Conservation (phyloP, 1,139 yeast genomes). For the Lodderomyces orthopsilosis region DNA sequence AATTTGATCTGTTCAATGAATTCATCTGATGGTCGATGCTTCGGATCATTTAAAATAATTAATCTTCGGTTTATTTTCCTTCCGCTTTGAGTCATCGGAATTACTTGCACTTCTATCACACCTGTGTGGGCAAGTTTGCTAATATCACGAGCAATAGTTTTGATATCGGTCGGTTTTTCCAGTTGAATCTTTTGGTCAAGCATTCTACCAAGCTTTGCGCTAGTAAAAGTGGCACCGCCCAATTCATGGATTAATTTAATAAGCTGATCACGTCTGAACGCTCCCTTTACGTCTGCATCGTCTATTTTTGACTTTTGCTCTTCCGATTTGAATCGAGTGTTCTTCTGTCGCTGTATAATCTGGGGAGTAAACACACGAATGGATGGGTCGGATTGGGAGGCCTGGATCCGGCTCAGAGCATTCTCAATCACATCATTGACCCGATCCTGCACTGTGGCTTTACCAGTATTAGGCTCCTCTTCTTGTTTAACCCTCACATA, state of each 20-base stretch:
- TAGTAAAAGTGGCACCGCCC: conserved; percentile 44
- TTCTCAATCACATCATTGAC: not conserved
- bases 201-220: conserved; percentile 30
- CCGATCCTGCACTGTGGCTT: not conserved
- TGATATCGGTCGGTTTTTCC: conserved; percentile 43
- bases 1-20: conserved; percentile 23
- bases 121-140: conserved; percentile 22
- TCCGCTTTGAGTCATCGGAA: conserved; percentile 29
- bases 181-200: conserved; percentile 36
- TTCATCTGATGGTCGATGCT: conserved; percentile 26
- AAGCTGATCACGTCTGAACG: conserved; percentile 33
- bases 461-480: conserved; percentile 3
- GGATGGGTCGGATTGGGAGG: not conserved
- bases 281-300: conserved; percentile 20
- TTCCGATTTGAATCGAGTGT: not conserved
- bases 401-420: not conserved
- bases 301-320: not conserved
- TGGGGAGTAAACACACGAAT: conserved; percentile 2
- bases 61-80: conserved; percentile 30
- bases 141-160: conserved; percentile 48
- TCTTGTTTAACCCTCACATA: not conserved
- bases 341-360: not conserved
- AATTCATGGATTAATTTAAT: conserved; percentile 33
- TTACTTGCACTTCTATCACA: conserved; percentile 27
- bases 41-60: conserved; percentile 30